Conservation (phyloP, 495 filamentous ascomycete species). For the Chaetomium fimeti region DNA sequence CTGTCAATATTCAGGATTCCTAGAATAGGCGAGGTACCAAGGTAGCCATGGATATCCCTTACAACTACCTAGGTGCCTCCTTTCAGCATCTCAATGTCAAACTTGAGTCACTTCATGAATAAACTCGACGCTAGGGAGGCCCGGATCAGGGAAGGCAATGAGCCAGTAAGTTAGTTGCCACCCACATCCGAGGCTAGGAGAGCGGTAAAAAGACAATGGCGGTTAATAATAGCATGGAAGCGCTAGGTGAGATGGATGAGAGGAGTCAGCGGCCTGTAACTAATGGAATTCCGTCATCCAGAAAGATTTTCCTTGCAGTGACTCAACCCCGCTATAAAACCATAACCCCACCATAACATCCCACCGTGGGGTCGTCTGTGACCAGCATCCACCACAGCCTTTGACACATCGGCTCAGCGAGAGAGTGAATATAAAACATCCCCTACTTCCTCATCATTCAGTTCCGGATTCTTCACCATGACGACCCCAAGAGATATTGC, state of each 20-base stretch:
- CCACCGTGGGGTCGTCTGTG: slow-evolving; percentile 20
- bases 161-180: no score
- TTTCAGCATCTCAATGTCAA: not conserved
- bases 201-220: not conserved
- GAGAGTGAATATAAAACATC: slow-evolving; percentile 3
- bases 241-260: not conserved
- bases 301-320: slow-evolving; percentile 29
- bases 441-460: not conserved
- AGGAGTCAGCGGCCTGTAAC: not conserved
- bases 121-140: no score
- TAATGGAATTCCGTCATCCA: slow-evolving; percentile 30
- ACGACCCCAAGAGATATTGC: slow-evolving; percentile 45
- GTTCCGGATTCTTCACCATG: slow-evolving; percentile 32
- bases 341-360: slow-evolving; percentile 28
- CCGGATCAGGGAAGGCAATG: no score
- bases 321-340: slow-evolving; percentile 32
- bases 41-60: no score
- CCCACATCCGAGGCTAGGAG: not conserved
- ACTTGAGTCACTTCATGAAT: no score
- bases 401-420: slow-evolving; percentile 8
- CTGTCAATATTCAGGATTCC: no score
- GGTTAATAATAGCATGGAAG: not conserved
- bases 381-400: slow-evolving; percentile 14
- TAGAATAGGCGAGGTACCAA: no score
- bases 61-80: not conserved